Evolutionary conservation across 805 yeast genomes (phyloP).

Genomic region (Geotrichum ghanense): DNA sequence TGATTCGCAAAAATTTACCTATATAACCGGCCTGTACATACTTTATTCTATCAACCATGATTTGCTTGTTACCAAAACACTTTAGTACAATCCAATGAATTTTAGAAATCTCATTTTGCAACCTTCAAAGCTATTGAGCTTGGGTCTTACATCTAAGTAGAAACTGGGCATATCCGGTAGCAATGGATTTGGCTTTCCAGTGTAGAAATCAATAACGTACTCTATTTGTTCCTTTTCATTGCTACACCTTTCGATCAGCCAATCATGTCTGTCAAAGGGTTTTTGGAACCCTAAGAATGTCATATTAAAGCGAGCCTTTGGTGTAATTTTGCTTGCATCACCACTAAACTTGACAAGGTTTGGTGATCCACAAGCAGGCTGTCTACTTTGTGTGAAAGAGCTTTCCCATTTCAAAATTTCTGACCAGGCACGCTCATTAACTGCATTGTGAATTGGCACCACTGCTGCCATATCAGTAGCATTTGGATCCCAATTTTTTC

Average conservation of each 20-base stretch:
- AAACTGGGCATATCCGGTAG: constrained; percentile 46
- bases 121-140: constrained; percentile 74
- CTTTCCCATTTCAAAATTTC: constrained; percentile 77
- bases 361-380: constrained; percentile 64
- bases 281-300: constrained; percentile 50
- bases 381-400: constrained; percentile 16
- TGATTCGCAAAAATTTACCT: no score
- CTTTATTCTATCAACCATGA: not conserved
- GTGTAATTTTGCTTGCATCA: constrained; percentile 74
- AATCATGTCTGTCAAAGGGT: constrained; percentile 96
- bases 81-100: constrained; percentile 31
- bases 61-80: no score
- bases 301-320: constrained; percentile 66
- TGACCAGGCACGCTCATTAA: constrained; percentile 86
- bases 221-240: constrained; percentile 40
- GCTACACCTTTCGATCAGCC: constrained; percentile 85
- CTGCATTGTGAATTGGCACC: constrained; percentile 89
- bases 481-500: constrained; percentile 80
- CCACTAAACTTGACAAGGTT: constrained; percentile 81
- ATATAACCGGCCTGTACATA: no score
- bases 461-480: constrained; percentile 78
- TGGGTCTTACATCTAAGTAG: constrained; percentile 85
- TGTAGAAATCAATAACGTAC: constrained; percentile 87
- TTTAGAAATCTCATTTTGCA: constrained; percentile 51
- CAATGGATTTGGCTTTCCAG: constrained; percentile 39